These are phyloP conservation scores for Mycotypha africana DNA, from an alignment of 371 early-diverging fungal genomes.

Conservation along the genomic window DNA sequence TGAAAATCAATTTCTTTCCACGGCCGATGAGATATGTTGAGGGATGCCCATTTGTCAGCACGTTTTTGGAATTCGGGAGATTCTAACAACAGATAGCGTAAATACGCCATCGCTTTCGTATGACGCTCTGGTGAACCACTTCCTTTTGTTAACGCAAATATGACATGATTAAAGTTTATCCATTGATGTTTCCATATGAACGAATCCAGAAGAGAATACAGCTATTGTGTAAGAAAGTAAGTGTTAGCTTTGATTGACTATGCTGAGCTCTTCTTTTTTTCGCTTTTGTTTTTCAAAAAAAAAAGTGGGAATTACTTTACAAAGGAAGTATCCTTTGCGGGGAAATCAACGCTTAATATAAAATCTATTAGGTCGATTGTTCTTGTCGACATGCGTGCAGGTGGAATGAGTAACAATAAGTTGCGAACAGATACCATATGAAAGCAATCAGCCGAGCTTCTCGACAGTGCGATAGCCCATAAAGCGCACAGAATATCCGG, in stretches of 20 bases:
- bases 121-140: constrained; percentile 46
- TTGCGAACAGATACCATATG: constrained; percentile 56
- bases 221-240: too few relatives aligned
- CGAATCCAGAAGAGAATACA: constrained; percentile 58
- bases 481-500: constrained; percentile 61
- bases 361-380: constrained; percentile 65
- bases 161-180: constrained; percentile 66
- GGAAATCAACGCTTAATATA: constrained; percentile 45
- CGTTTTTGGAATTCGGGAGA: constrained; percentile 57
- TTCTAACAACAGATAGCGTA: constrained; percentile 58
- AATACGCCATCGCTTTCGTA: constrained; percentile 38
- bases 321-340: constrained; percentile 20
- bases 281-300: too few relatives aligned
- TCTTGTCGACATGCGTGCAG: constrained; percentile 63
- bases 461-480: constrained; percentile 53
- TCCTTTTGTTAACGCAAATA: constrained; percentile 66
- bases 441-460: constrained; percentile 28
- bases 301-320: constrained; percentile 12
- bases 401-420: constrained; percentile 60
- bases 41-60: constrained; percentile 59
- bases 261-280: too few relatives aligned
- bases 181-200: constrained; percentile 72
- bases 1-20: constrained; percentile 73
- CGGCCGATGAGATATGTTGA: constrained; percentile 60
- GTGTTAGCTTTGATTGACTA: too few relatives aligned